A percentile compares a stretch with the other conserved stretches of the same genome.
Conservation (phyloP, 1,284 basidiomycete genomes). For the Cystobasidium pallidum region DNA sequence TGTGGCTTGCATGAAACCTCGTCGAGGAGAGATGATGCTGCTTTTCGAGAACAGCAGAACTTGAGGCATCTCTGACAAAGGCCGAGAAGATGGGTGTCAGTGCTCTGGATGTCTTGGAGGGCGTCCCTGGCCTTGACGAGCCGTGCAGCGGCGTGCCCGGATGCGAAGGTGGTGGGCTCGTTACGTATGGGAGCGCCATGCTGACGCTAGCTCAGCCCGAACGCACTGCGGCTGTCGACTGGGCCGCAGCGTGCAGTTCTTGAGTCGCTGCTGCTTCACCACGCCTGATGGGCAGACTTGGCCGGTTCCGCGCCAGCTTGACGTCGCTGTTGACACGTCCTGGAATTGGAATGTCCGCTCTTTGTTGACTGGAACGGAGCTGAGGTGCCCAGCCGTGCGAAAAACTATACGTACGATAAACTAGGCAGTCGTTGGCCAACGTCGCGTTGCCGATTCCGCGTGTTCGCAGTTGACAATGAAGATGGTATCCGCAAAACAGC, state of each 20-base stretch:
- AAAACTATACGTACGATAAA: neutral
- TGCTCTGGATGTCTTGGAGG: constrained; percentile 2
- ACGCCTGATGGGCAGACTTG: neutral
- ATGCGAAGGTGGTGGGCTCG: constrained; percentile 18
- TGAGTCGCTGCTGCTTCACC: neutral
- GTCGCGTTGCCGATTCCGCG: neutral
- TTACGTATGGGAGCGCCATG: constrained; percentile 31
- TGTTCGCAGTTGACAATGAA: neutral
- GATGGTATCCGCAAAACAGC: neutral
- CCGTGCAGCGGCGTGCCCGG: constrained; percentile 16
- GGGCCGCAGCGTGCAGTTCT: neutral
- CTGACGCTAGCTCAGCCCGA: neutral
- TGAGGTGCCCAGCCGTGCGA: neutral
- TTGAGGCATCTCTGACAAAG: constrained; percentile 25
- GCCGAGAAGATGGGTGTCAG: constrained; percentile 7
- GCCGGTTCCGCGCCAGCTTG: constrained; percentile 2
- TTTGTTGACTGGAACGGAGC: neutral
- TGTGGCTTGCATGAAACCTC: constrained; percentile 13
- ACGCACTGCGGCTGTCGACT: neutral
- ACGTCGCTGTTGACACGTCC: neutral
- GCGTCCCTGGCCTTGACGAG: constrained; percentile 25
- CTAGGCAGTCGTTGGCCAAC: neutral
- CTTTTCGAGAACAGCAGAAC: constrained; percentile 36
- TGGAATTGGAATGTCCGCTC: constrained; percentile 1
- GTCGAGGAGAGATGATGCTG: constrained; percentile 27